phyloP scores from a whole-genome alignment of 2,329 filamentous ascomycete genomes.

The Fusarium proliferatum region DNA sequence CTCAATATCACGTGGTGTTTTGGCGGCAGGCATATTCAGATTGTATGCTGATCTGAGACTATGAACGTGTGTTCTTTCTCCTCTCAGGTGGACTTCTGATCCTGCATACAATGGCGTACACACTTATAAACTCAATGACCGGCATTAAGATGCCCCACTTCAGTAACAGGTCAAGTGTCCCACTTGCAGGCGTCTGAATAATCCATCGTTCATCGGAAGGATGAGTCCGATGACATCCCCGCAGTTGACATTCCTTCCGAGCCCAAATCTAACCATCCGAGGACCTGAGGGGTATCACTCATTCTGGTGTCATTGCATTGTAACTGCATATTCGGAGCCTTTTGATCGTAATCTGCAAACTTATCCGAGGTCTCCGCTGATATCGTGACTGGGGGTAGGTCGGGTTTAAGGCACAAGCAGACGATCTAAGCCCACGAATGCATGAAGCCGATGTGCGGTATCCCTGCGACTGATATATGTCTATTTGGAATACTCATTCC shows the following conservation, averaged over 20 bases:
- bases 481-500: accelerated
- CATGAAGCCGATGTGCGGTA: accelerated
- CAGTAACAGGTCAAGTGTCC: neutral
- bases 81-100: neutral
- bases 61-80: neutral
- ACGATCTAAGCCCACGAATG: neutral
- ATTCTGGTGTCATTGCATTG: accelerated
- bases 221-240: neutral
- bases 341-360: neutral
- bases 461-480: accelerated
- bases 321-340: neutral
- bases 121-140: neutral
- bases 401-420: neutral
- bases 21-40: neutral
- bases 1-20: neutral
- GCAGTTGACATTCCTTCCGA: neutral
- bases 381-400: neutral
- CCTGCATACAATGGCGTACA: neutral
- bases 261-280: neutral
- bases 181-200: neutral
- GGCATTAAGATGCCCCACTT: neutral
- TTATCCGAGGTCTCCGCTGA: neutral
- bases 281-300: neutral
- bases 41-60: neutral
- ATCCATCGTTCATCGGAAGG: neutral